Base-by-base conservation (phyloP, 176 grass and related monocot genomes). In the Tillandsia fasciculata region DNA sequence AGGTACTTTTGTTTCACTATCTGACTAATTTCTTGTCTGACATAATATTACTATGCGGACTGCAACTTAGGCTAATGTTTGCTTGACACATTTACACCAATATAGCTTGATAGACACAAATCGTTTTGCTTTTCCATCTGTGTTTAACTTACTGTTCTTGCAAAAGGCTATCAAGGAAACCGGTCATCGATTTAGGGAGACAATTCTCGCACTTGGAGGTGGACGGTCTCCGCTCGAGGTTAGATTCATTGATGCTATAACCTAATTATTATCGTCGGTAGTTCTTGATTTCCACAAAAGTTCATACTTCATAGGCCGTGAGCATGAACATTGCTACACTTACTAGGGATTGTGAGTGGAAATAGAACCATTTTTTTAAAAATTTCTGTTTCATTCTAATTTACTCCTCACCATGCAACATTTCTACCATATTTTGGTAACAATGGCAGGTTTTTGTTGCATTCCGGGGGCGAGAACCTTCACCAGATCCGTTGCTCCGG, bases 181-280 rank as follows among this genome's bases (percentile, higher is more conserved):
- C 1, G 94, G 94, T 12, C 80, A 80, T 71, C 76, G 94, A 48
- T 97, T 97, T 68, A 82, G 94, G 29, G 89, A 92, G 50, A 97
- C 93, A 66, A 88, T 97, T 85, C 89, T 97, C 75, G 88, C 93
- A 52, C 89, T 97, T 67, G 93, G 93, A 77, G 93, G 93, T 1
- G 93, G 93, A 59, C 88, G 81, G 65, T 64, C 89, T 66, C 93
- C 93, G 12, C 76, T 82, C 11, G 74, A 82, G 77, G 73, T 90
- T 53, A 81, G 66, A 20, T 33, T 71, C 0, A 8, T 18, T 23
- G 23, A 13, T 49, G 50, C 18, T 8, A 17, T 67, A 12, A 3
- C 50, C 1, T 24, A 24, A 24, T 24, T 24, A 24, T 24, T 24
- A 24, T 24, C 33, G 15, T 27, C 23, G 52, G 18, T 20, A 23